Percentiles rank a stretch among this genome's conserved stretches.
These are phyloP conservation scores for Cytospora piceae DNA, from an alignment of 2,329 filamentous ascomycete genomes.

Conservation along the genomic window DNA sequence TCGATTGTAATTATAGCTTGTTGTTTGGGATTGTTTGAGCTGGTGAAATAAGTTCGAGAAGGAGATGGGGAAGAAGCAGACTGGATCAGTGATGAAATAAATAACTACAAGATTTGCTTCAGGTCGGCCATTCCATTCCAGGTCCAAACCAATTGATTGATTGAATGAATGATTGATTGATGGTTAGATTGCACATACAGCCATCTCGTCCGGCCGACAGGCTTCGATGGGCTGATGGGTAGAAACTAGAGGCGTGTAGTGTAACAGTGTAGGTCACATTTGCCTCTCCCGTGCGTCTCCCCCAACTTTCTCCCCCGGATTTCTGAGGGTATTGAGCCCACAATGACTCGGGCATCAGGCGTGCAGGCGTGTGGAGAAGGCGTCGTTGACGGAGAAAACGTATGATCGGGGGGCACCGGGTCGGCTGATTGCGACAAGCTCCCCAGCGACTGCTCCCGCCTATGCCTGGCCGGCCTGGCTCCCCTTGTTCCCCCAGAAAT, in stretches of 20 bases:
- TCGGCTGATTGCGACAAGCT: conserved; percentile 24
- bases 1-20: neutral
- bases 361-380: conserved; percentile 7
- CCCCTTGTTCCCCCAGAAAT: too few relatives aligned
- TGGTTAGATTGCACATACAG: neutral
- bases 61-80: neutral
- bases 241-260: conserved; percentile 18
- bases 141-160: neutral
- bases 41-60: neutral
- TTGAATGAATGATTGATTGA: neutral
- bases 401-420: conserved; percentile 30
- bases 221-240: conserved; percentile 28
- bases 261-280: conserved; percentile 23
- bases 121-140: neutral
- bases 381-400: conserved; percentile 25
- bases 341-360: conserved; percentile 27
- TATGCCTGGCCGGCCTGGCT: too few relatives aligned
- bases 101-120: neutral
- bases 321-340: conserved; percentile 16
- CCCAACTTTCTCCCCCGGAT: conserved; percentile 22
- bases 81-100: neutral
- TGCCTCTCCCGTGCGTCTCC: conserved; percentile 2
- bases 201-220: conserved; percentile 17
- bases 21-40: neutral
- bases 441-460: too few relatives aligned